Evolutionary conservation across 2,329 filamentous ascomycete genomes (phyloP), one percentile per base, ranked within the genome.

Genomic region (Curvularia sp.): DNA sequence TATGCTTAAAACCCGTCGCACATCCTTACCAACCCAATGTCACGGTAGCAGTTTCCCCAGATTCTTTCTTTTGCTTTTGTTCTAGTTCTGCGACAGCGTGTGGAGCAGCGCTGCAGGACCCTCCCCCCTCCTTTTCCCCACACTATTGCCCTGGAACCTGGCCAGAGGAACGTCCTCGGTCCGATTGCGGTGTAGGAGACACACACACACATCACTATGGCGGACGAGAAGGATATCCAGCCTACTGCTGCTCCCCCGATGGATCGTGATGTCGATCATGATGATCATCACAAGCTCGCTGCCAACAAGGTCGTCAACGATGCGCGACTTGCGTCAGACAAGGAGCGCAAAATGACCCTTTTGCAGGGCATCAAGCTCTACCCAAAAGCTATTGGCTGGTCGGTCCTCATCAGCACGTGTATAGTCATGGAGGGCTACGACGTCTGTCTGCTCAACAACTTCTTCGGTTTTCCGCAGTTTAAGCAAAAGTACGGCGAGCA

Each of bases 351-450:
- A 49, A 82, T 83, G 81, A 80, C 79, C 12, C 80, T 96, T 57
- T 72, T 85, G 74, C 87, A 96, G 80, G 92, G 91, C 61, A 83
- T 96, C 75, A 87, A 83, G 72, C 83, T 95, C 25, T 97, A 97
- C 73, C 92, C 92, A 57, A 94, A 96, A 80, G 93, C 93, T 21
- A 88, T 96, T 55, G 84, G 81, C 21, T 97, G 92, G 91, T 92
- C 88, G 68, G 71, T 96, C 49, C 81, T 96, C 58, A 93, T 97
- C 76, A 94, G 90, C n/a, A 94, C 91, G 0, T 93, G 90, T 74
- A 95, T 96, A 71, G 87, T 86, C 69, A 97, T 97, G 93, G 92
- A 96, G 77, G 92, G 91, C 32, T 96, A 93, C 79, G 92, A 96
- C 73, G 83, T 95, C 57, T 88, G 86, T 69, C 81, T 96, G 52